Percentiles rank a stretch among this genome's conserved stretches.
phyloP scores from a whole-genome alignment of 139 green algal genomes.

The Tetraselmis striata region DNA sequence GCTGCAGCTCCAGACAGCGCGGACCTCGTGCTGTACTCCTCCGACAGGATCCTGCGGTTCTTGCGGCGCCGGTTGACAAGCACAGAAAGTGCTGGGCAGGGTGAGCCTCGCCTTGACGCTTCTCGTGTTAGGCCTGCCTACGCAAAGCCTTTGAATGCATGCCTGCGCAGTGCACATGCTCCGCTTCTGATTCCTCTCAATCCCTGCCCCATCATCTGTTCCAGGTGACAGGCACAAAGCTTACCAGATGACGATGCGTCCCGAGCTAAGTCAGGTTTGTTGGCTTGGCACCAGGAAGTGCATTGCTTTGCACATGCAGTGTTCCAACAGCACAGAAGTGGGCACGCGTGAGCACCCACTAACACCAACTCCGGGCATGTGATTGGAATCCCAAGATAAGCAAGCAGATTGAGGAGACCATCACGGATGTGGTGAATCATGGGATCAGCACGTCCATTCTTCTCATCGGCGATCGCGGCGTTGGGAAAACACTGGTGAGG shows the following conservation, averaged over 20 bases:
- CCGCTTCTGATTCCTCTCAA: background rate
- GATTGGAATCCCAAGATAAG: background rate
- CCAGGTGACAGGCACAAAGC: background rate
- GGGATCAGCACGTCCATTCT: conserved; percentile 28
- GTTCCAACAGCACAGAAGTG: too few species aligned
- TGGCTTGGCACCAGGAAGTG: background rate
- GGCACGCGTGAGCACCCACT: too few species aligned
- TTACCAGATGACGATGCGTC: background rate
- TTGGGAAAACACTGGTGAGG: conserved; percentile 46
- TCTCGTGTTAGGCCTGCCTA: too few species aligned
- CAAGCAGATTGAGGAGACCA: background rate
- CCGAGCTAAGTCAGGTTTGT: background rate
- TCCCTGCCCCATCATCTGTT: too few species aligned
- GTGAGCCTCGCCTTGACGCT: background rate
- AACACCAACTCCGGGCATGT: too few species aligned
- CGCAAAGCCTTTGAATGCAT: background rate
- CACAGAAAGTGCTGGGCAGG: background rate
- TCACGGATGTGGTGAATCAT: background rate
- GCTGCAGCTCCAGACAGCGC: background rate
- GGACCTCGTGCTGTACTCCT: background rate
- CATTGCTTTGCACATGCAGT: background rate
- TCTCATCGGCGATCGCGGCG: conserved; percentile 36
- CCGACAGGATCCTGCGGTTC: background rate
- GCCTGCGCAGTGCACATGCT: background rate
- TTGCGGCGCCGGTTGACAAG: background rate